A percentile compares a stretch with the other conserved stretches of the same genome.
Evolutionary conservation across 495 filamentous ascomycete genomes (phyloP).

Genomic region (Hypoxylon cercidicola): DNA sequence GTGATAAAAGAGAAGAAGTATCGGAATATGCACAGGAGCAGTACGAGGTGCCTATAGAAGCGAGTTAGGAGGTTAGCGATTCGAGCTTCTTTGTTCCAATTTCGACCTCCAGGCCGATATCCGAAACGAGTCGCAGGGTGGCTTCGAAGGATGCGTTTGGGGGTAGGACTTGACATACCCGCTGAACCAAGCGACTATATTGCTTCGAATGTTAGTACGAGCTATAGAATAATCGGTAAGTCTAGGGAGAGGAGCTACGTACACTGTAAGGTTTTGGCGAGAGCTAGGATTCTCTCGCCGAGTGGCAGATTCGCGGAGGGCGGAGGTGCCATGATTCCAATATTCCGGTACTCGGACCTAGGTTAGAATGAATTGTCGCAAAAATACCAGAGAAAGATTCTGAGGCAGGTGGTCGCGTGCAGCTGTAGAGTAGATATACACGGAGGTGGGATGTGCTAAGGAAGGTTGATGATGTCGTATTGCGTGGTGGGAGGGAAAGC

Average conservation of each 20-base stretch:
- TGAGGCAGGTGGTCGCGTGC: slow-evolving; percentile 26
- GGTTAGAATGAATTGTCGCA: slow-evolving; percentile 8
- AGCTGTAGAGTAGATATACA: slow-evolving; percentile 22
- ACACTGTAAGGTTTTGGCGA: slow-evolving; percentile 92
- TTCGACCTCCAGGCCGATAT: not conserved
- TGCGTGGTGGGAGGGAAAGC: slow-evolving; percentile 18
- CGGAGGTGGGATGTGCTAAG: not conserved
- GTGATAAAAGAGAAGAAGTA: slow-evolving; percentile 84
- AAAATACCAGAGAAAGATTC: slow-evolving; percentile 21
- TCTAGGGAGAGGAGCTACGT: slow-evolving; percentile 50
- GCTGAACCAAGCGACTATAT: slow-evolving; percentile 79
- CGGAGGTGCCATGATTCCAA: slow-evolving; percentile 79
- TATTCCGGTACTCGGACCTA: not conserved
- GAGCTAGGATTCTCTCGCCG: slow-evolving; percentile 73
- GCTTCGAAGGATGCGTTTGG: not conserved
- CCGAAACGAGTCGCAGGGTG: slow-evolving; percentile 11
- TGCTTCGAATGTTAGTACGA: slow-evolving; percentile 41
- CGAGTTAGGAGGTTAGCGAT: slow-evolving; percentile 17
- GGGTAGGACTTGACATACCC: slow-evolving; percentile 70
- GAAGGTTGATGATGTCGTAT: slow-evolving; percentile 31
- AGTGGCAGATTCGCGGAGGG: slow-evolving; percentile 76
- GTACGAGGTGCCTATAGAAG: slow-evolving; percentile 74
- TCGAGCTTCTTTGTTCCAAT: slow-evolving; percentile 8
- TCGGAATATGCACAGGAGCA: slow-evolving; percentile 82
- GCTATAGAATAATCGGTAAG: slow-evolving; percentile 28